A percentile compares a stretch with the other conserved stretches of the same genome.
Evolutionary conservation across 768 basidiomycete species (phyloP).

Genomic region (Lentinula detonsa): DNA sequence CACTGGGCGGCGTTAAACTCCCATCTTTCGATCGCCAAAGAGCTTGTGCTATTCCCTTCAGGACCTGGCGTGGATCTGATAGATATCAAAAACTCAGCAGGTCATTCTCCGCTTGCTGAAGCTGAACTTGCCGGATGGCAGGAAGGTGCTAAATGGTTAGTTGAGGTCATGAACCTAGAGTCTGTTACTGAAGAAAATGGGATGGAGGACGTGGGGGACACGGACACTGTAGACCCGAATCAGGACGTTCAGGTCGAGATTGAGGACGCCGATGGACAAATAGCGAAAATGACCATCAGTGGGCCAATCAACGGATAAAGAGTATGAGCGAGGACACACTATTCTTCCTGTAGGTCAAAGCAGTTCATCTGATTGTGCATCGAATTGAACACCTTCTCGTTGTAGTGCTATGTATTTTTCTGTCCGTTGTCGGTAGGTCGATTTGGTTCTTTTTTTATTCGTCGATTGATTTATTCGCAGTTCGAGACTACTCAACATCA

Average conservation of each 20-base stretch:
- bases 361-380: too few relatives aligned
- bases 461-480: too few relatives aligned
- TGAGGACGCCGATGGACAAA: slow-evolving; percentile 62
- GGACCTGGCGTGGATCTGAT: slow-evolving; percentile 67
- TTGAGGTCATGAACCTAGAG: slow-evolving; percentile 74
- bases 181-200: slow-evolving; percentile 24
- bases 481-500: too few relatives aligned
- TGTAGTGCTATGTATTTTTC: too few relatives aligned
- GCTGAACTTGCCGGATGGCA: slow-evolving; percentile 79
- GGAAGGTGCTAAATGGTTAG: slow-evolving; percentile 80
- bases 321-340: neutral
- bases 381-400: too few relatives aligned
- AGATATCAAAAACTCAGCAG: slow-evolving; percentile 69
- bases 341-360: neutral
- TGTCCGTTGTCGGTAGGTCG: too few relatives aligned
- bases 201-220: slow-evolving; percentile 27
- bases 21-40: slow-evolving; percentile 58
- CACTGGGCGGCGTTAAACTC: slow-evolving; percentile 91
- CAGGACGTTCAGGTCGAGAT: slow-evolving; percentile 63
- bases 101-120: slow-evolving; percentile 73
- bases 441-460: too few relatives aligned
- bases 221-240: slow-evolving; percentile 20
- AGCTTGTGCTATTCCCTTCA: slow-evolving; percentile 47
- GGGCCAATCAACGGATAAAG: slow-evolving; percentile 9
- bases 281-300: slow-evolving; percentile 57